Percentiles rank a stretch among this genome's conserved stretches.
Conservation (phyloP, 768 basidiomycete genomes). For the Cubamyces sp. region DNA sequence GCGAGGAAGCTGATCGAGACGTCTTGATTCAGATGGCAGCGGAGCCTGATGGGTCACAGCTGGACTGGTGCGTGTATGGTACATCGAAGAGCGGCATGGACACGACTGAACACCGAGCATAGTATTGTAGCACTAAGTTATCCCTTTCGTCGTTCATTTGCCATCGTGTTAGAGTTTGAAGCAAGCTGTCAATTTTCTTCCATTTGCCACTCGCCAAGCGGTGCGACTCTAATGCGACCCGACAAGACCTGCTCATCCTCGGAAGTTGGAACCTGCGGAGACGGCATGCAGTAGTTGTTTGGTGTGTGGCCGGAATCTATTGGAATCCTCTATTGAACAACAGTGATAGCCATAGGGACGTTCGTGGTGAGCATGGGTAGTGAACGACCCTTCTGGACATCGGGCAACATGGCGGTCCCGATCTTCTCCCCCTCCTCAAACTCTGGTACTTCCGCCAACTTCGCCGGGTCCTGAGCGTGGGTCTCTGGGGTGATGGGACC, state of each 20-base stretch:
- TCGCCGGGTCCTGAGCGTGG: constrained; percentile 13
- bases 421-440: constrained; percentile 2
- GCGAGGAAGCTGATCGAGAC: constrained; percentile 40
- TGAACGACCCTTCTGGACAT: constrained; percentile 2
- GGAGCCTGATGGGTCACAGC: background rate
- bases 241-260: no score
- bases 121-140: constrained; percentile 27
- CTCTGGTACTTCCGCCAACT: constrained; percentile 19
- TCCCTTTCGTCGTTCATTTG: constrained; percentile 10
- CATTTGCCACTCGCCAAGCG: background rate
- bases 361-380: background rate
- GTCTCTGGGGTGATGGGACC: constrained; percentile 29
- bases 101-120: background rate
- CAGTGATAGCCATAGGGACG: background rate
- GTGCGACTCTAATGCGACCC: no score
- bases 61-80: constrained; percentile 9
- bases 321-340: no score
- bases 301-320: no score
- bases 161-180: background rate
- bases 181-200: background rate
- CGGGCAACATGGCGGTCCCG: background rate
- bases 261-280: no score
- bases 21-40: constrained; percentile 22
- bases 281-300: no score
- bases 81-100: background rate